phyloP scores from a whole-genome alignment of 2,329 filamentous ascomycete species.

The Talaromyces sp. region DNA sequence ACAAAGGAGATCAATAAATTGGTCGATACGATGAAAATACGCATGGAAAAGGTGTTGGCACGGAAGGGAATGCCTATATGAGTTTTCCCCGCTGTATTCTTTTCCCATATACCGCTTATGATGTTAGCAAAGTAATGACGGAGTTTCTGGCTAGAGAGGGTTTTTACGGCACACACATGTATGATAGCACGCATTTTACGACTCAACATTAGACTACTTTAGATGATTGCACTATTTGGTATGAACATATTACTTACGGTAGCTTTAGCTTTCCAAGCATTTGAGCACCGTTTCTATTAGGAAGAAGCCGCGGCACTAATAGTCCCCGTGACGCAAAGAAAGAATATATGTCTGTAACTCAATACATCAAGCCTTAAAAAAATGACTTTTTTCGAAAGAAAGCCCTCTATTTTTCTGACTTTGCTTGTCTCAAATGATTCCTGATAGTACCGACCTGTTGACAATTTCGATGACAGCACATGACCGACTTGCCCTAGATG shows the following conservation, averaged over 20 bases:
- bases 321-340: no score
- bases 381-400: no score
- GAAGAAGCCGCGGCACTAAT: no score
- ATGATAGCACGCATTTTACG: constrained; percentile 10
- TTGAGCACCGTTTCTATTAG: no score
- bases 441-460: no score
- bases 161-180: background rate
- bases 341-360: no score
- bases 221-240: background rate
- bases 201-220: background rate
- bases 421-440: no score
- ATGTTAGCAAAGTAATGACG: background rate
- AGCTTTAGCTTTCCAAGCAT: no score
- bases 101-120: background rate
- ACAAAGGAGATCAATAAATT: constrained; percentile 20
- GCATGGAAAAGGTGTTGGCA: constrained; percentile 16
- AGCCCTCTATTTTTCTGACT: no score
- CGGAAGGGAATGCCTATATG: constrained; percentile 20
- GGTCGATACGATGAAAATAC: constrained; percentile 20
- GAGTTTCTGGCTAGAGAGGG: background rate
- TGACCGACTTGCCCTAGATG: no score
- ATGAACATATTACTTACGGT: background rate
- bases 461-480: no score
- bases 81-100: background rate
- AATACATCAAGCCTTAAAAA: no score